Evolutionary conservation across 164 flowering plant species (phyloP), one percentile per base, ranked within the genome.

Genomic region (Dillenia suffruticosa): DNA sequence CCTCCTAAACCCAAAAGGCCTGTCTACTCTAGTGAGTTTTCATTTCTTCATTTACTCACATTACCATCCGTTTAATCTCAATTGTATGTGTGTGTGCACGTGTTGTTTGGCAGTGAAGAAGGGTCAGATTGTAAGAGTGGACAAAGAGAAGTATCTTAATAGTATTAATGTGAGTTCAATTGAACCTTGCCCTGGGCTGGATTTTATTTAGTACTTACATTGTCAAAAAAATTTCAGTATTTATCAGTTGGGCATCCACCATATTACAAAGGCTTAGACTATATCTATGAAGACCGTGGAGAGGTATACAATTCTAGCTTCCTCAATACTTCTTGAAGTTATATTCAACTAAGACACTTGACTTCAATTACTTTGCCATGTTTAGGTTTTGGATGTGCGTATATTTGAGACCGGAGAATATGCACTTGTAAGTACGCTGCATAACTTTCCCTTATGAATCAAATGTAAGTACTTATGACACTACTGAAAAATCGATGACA

Each of bases 271-370:
- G 97, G 97, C 59, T 71, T 92, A 80, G 94, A 89, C 73, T 92
- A 92, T 77, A 92, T 92, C 14, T 92, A 92, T 66, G 96, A 92
- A 81, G 92, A 92, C 69, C 87, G 97, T 16, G 97, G 97, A 10
- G 97, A 91, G 96, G 92, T 88, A 65, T 16, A 11, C 62, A 40
- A 10, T 19, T 49, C n/a, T 43, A 56, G 47, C 57, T 3, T 54
- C n/a, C 6, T 9, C 10, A 1, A 14, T 16, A 43, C 14, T 48
- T 2, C 17, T 17, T 46, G 9, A n/a, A 0, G 12, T 47, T 24
- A 16, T 12, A 40, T 46, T 15, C 14, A 15, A 12, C 22, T 48
- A 0, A 40, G 51, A 8, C 19, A 12, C 9, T 46, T 9, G 59
- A 9, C 1, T 59, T 10, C 9, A 14, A 40, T 51, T 48, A 24